Conservation (phyloP, 345 rosid genomes). For the Citrus medica region DNA sequence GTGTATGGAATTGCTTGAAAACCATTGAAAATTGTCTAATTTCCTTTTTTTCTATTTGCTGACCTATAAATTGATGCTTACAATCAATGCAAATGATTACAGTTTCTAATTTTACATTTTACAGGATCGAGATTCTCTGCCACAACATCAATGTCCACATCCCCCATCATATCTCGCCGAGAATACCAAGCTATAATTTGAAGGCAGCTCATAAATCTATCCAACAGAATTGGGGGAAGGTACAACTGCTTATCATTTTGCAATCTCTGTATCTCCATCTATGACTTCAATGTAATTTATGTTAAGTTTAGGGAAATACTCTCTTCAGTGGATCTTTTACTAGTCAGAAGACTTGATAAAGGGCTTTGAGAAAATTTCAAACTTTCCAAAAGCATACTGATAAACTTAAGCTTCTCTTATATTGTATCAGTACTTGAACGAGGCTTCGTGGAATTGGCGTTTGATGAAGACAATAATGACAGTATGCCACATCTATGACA, state of each 20-base stretch:
- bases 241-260: slow-evolving; percentile 10
- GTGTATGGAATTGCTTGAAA: neutral
- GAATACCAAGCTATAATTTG: slow-evolving; percentile 88
- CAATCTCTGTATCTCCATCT: neutral
- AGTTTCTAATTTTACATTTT: slow-evolving; percentile 18
- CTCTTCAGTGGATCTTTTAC: neutral
- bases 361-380: neutral
- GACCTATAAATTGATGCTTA: neutral
- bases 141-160: slow-evolving; percentile 85
- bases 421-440: slow-evolving; percentile 70
- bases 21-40: neutral
- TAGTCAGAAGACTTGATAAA: neutral
- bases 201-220: slow-evolving; percentile 69
- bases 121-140: slow-evolving; percentile 92
- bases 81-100: neutral
- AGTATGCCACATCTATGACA: slow-evolving; percentile 70
- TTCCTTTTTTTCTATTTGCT: neutral
- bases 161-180: slow-evolving; percentile 72
- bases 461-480: slow-evolving; percentile 95
- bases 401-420: neutral
- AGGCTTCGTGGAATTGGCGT: slow-evolving; percentile 91
- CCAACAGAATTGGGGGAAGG: slow-evolving; percentile 95
- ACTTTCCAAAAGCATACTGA: neutral
- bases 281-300: neutral
- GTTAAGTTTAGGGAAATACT: neutral